These are phyloP conservation scores for Barnettozyma salicaria DNA, from an alignment of 805 yeast genomes.

Conservation along the genomic window DNA sequence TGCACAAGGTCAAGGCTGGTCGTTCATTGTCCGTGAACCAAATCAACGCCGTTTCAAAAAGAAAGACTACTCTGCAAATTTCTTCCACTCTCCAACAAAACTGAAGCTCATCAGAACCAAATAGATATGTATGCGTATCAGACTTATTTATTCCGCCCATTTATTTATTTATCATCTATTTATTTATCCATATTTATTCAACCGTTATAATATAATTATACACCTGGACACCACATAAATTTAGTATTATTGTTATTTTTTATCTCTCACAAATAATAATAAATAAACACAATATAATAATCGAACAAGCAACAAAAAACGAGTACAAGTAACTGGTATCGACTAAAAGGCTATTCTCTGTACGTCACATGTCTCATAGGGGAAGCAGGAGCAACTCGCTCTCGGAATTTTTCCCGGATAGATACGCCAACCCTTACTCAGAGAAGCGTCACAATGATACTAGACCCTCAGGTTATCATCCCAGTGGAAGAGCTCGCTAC, in stretches of 20 bases:
- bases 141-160: no score
- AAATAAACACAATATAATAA: no score
- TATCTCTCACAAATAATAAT: background rate
- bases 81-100: slow-evolving; percentile 60
- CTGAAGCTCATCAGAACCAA: slow-evolving; percentile 80
- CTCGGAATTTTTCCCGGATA: slow-evolving; percentile 7
- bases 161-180: slow-evolving; percentile 6
- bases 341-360: no score
- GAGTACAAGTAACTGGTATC: no score
- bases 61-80: slow-evolving; percentile 72
- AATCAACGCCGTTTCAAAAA: slow-evolving; percentile 63
- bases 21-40: slow-evolving; percentile 77
- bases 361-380: slow-evolving; percentile 1
- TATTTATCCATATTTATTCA: slow-evolving; percentile 12
- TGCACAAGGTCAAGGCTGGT: slow-evolving; percentile 84
- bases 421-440: background rate
- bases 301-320: no score
- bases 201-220: background rate
- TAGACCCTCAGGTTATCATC: background rate
- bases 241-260: no score
- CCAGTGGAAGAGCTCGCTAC: slow-evolving; percentile 2
- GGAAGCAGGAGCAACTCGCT: slow-evolving; percentile 1
- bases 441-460: background rate
- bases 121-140: no score
- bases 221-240: background rate